Conservation (phyloP, 805 yeast genomes). For the Yamadazyma philogaea region DNA sequence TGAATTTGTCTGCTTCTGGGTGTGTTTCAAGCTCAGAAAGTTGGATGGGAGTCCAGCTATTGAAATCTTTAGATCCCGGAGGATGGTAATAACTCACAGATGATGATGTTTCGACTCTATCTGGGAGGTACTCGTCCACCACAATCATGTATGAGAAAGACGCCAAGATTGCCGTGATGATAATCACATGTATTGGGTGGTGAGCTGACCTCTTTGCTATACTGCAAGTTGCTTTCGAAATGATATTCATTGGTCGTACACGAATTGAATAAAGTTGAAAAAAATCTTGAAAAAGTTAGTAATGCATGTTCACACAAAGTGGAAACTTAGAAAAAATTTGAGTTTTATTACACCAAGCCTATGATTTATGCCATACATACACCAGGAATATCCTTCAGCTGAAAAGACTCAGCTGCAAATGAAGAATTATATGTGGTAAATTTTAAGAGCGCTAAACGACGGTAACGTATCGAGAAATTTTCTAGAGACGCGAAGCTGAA, state of each 20-base stretch:
- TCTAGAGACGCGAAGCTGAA: conserved; percentile 7
- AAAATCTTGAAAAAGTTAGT: neutral
- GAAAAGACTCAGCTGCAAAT: neutral
- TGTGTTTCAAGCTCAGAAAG: conserved; percentile 31
- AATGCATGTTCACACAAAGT: neutral
- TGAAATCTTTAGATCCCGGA: conserved; percentile 29
- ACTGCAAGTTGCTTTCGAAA: conserved; percentile 7
- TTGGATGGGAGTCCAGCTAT: conserved; percentile 49
- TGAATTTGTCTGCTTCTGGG: conserved; percentile 44
- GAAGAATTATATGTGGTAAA: neutral
- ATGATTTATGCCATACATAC: neutral
- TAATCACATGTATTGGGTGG: conserved; percentile 83
- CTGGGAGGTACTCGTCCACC: conserved; percentile 62
- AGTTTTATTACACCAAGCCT: too few species aligned
- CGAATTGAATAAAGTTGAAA: neutral
- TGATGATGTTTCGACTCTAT: conserved; percentile 28
- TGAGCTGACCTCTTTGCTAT: conserved; percentile 64
- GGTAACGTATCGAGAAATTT: conserved; percentile 11
- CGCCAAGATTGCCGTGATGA: conserved; percentile 67
- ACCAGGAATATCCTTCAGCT: neutral
- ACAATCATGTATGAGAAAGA: conserved; percentile 76
- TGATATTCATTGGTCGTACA: conserved; percentile 2
- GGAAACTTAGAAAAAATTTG: neutral
- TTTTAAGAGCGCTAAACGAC: conserved; percentile 8
- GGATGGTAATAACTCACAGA: conserved; percentile 33